Base-by-base conservation (phyloP, 495 filamentous ascomycete species). In the Extremus antarcticus region DNA sequence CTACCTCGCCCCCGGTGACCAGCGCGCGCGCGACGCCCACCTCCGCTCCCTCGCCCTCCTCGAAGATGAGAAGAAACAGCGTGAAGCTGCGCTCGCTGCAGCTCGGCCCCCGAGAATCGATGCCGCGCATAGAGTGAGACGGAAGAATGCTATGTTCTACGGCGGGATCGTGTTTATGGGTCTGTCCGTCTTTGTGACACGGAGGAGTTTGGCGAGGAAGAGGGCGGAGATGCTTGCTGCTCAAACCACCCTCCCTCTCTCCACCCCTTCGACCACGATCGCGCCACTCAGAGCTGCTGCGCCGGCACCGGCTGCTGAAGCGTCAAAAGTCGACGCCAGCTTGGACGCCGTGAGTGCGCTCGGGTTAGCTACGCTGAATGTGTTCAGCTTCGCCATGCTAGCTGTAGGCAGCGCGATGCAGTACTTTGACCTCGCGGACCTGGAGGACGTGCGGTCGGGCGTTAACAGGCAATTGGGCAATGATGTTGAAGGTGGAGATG, bases 331-430 rank as follows among this genome's bases (percentile, higher is more conserved):
- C 58, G 71, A 70, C 61, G 78, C 84, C 46, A 71, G 76, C 1
- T 57, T 79, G 25, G 80, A 90, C 20, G 89, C 89, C 0, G 65
- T 88, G 43, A 82, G 91, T 66, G 90, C 90, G 3, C 71, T 95
- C 11, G 83, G 80, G 49, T 67, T 94, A n/a, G 89, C 90, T 0
- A 92, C 88, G 0, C 71, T 94, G 54, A 91, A 92, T 60, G 83
- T 88, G 2, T 22, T 83, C 22, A 83, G 80, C 53, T 77, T 88
- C 40, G 76, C 72, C 11, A 82, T 92, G 68, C 81, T 87, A 78
- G 63, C 69, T 15, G 72, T 71, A 8, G 90, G 90, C 3, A 88
- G 81, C 0, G 57, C 78, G 25, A 63, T 84, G 24, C 92, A 79
- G 75, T 81, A 78, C 0, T 74, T 90, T 43, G 82, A 92, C 67